phyloP scores from a whole-genome alignment of 2,329 filamentous ascomycete species.

The Pyrenophora graminea region DNA sequence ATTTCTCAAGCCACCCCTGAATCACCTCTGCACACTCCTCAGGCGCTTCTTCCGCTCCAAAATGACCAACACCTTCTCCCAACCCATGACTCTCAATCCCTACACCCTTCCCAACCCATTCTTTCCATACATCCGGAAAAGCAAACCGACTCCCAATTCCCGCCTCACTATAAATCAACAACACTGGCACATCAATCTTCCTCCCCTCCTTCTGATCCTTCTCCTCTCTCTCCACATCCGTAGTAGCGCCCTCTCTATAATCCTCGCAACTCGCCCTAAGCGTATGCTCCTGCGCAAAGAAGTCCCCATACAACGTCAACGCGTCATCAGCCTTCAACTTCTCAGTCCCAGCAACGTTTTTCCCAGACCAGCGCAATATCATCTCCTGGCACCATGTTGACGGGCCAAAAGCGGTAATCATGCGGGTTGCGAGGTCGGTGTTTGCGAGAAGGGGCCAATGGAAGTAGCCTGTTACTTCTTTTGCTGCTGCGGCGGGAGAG shows the following conservation, averaged over 20 bases:
- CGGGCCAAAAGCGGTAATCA: slow-evolving; percentile 51
- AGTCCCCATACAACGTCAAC: slow-evolving; percentile 50
- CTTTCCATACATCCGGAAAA: slow-evolving; percentile 57
- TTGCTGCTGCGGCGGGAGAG: slow-evolving; percentile 45
- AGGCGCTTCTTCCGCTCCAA: slow-evolving; percentile 59
- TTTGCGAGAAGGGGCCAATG: slow-evolving; percentile 66
- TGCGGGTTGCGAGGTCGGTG: slow-evolving; percentile 56
- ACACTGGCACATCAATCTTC: slow-evolving; percentile 53
- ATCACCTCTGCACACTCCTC: slow-evolving; percentile 52
- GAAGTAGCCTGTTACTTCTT: slow-evolving; percentile 55
- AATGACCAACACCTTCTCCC: slow-evolving; percentile 58
- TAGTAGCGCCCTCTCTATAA: slow-evolving; percentile 58
- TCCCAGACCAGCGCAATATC: slow-evolving; percentile 46
- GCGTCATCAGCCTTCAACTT: slow-evolving; percentile 30
- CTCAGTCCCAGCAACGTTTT: slow-evolving; percentile 10
- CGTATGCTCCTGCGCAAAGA: slow-evolving; percentile 48
- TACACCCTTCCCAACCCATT: slow-evolving; percentile 50
- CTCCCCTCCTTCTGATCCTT: slow-evolving; percentile 51
- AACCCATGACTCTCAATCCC: slow-evolving; percentile 56
- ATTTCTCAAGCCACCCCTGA: slow-evolving; percentile 23
- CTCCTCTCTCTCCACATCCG: slow-evolving; percentile 58
- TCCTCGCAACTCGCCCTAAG: slow-evolving; percentile 61
- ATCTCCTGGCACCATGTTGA: slow-evolving; percentile 46
- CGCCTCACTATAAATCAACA: slow-evolving; percentile 57
- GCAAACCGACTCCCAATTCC: slow-evolving; percentile 56